Evolutionary conservation across 495 filamentous ascomycete species (phyloP), one percentile per base, ranked within the genome.

Genomic region (Podospora bellae-mahoneyi): DNA sequence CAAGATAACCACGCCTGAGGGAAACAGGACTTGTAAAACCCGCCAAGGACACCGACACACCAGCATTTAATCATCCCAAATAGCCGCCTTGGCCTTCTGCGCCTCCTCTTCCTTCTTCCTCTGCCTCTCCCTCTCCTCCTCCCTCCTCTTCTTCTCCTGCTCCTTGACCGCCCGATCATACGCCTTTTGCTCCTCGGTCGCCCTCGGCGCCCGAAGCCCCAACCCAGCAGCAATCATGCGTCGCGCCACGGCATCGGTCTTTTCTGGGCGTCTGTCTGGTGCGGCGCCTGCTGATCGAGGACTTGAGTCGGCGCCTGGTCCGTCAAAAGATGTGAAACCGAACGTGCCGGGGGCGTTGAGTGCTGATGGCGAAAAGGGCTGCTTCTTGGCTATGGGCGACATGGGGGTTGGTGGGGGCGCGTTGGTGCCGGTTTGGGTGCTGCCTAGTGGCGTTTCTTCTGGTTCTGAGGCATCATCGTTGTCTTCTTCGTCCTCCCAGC

Each of bases 161-260:
- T 96, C 92, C 75, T 90, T 89, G 61, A 94, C 79, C 13, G 92
- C 89, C 64, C 84, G 84, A 74, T 99, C 95, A 76, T 97, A 99
- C 69, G 91, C 90, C 67, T 84, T 82, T 83, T 97, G 89, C 80
- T 97, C 94, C 74, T 96, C 92, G 13, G 91, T 97, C 75, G 85
- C 84, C 82, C 87, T 90, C 32, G 91, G 92, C 44, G 91, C 87
- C 68, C 87, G 86, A 55, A 98, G 86, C 4, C 95, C 95, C 72
- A 99, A 80, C 5, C 90, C 95, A 26, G 88, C 91, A 0, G 93
- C 92, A 75, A 99, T 97, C 88, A 99, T 83, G 70, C 95, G 84
- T 66, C 90, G 86, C 28, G 95, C 95, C 57, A 94, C 92, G 2
- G 93, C 92, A 68, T 94, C 95, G 67, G 94, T 94, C 79, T 95